Conservation (phyloP, 1,284 basidiomycete species). For the Ustilago esculenta region DNA sequence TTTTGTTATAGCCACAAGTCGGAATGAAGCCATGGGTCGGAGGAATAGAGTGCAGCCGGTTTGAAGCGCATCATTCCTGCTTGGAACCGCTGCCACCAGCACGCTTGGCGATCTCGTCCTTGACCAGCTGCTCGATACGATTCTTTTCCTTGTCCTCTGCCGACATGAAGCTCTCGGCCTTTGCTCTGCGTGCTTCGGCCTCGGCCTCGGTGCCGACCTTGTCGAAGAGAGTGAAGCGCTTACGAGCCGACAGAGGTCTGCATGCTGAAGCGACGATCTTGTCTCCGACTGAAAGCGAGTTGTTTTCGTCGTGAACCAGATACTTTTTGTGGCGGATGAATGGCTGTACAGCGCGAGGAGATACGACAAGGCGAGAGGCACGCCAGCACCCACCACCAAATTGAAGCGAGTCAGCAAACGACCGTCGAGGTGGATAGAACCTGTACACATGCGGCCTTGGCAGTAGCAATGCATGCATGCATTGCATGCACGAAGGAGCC, state of each 20-base stretch:
- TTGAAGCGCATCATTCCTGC: slow-evolving; percentile 15
- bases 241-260: slow-evolving; percentile 60
- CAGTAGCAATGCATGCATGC: too few relatives aligned
- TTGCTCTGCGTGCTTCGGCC: slow-evolving; percentile 38
- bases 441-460: too few relatives aligned
- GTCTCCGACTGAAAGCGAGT: slow-evolving; percentile 58
- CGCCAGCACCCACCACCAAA: too few relatives aligned
- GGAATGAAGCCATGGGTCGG: neutral
- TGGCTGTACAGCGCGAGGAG: slow-evolving; percentile 14
- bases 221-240: slow-evolving; percentile 55
- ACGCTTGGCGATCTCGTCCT: slow-evolving; percentile 52
- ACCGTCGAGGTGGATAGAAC: neutral
- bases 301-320: slow-evolving; percentile 58
- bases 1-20: too few relatives aligned
- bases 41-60: neutral
- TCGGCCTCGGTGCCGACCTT: slow-evolving; percentile 41
- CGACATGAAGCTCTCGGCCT: slow-evolving; percentile 46
- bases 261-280: slow-evolving; percentile 58
- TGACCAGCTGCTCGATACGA: slow-evolving; percentile 55
- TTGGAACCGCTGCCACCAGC: slow-evolving; percentile 24
- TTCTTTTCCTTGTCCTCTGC: slow-evolving; percentile 59
- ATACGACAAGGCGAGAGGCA: neutral
- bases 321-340: slow-evolving; percentile 63
- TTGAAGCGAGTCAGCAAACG: neutral
- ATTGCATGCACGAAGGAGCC: too few relatives aligned